A percentile compares a stretch with the other conserved stretches of the same genome.
Conservation (phyloP, 805 yeast species). For the Komagataella mondaviorum region DNA sequence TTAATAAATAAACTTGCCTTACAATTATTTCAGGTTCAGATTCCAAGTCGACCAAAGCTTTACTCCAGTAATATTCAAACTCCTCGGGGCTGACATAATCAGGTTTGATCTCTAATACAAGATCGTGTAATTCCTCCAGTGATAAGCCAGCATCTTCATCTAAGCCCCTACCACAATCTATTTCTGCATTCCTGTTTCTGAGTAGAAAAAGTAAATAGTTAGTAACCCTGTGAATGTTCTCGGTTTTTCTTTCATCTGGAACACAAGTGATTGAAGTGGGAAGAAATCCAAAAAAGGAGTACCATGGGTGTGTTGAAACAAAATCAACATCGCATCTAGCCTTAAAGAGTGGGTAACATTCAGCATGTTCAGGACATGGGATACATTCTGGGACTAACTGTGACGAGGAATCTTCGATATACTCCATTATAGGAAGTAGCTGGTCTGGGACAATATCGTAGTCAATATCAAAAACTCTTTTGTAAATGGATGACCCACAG, state of each 20-base stretch:
- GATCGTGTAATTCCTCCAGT: constrained; percentile 59
- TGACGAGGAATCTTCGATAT: constrained; percentile 27
- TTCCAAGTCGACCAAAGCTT: constrained; percentile 46
- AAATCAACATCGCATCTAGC: constrained; percentile 64
- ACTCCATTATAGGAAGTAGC: constrained; percentile 13
- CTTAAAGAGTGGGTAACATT: constrained; percentile 48
- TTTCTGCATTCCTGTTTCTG: constrained; percentile 54
- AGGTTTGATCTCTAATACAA: constrained; percentile 42
- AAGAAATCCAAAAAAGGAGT: constrained; percentile 38
- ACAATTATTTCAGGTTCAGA: constrained; percentile 59
- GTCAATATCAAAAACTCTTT: constrained; percentile 16
- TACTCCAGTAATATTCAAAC: constrained; percentile 63
- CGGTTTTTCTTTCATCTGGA: constrained; percentile 60
- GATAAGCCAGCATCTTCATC: constrained; percentile 21
- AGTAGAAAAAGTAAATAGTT: constrained; percentile 53
- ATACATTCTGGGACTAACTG: constrained; percentile 48
- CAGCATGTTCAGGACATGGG: constrained; percentile 72
- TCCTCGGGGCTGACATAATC: constrained; percentile 40
- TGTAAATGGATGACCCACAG: constrained; percentile 51
- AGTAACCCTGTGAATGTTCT: constrained; percentile 51
- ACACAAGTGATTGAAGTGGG: constrained; percentile 57
- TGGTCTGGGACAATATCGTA: constrained; percentile 2
- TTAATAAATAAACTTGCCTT: constrained; percentile 25
- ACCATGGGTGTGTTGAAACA: constrained; percentile 36
- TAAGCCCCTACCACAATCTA: constrained; percentile 19